These are phyloP conservation scores for Phytophthora tentaculata DNA, from an alignment of 352 stramenopile genomes.

Conservation along the genomic window DNA sequence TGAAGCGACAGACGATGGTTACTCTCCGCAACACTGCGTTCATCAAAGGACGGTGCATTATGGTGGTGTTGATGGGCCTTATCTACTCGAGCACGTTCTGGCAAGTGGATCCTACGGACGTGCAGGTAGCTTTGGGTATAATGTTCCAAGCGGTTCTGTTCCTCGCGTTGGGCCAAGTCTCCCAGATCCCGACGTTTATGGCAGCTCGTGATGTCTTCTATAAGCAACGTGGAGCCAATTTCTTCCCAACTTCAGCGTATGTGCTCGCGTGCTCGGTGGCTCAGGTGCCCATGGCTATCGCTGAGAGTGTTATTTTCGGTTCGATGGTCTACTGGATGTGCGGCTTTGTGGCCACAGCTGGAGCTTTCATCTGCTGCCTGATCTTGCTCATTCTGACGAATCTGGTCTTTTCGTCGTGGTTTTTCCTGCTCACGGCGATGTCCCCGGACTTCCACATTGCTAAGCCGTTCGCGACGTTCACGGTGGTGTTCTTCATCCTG, in stretches of 20 bases:
- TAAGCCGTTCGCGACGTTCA: constrained; percentile 52
- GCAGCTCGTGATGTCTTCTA: constrained; percentile 54
- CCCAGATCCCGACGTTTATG: constrained; percentile 45
- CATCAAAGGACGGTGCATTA: constrained; percentile 38
- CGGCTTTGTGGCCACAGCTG: constrained; percentile 47
- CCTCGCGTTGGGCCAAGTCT: constrained; percentile 61
- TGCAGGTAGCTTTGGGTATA: constrained; percentile 55
- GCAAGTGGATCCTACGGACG: constrained; percentile 37
- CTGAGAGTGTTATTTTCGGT: constrained; percentile 73
- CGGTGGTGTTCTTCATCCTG: constrained; percentile 54
- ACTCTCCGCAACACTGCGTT: constrained; percentile 47
- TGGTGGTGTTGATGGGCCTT: constrained; percentile 50
- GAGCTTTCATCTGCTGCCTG: constrained; percentile 45
- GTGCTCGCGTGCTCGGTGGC: constrained; percentile 54
- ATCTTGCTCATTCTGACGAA: constrained; percentile 45
- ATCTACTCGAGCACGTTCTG: constrained; percentile 45
- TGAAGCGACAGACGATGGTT: constrained; percentile 46
- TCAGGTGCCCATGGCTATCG: constrained; percentile 44
- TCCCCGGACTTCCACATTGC: constrained; percentile 45
- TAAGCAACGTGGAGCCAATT: constrained; percentile 60
- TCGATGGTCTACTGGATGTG: constrained; percentile 59
- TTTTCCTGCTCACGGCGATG: constrained; percentile 41
- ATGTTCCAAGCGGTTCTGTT: constrained; percentile 80
- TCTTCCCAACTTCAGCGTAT: constrained; percentile 66
- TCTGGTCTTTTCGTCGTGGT: constrained; percentile 42